These are phyloP conservation scores for Cordyceps cicadae DNA, from an alignment of 2,329 filamentous ascomycete genomes.

Conservation along the genomic window DNA sequence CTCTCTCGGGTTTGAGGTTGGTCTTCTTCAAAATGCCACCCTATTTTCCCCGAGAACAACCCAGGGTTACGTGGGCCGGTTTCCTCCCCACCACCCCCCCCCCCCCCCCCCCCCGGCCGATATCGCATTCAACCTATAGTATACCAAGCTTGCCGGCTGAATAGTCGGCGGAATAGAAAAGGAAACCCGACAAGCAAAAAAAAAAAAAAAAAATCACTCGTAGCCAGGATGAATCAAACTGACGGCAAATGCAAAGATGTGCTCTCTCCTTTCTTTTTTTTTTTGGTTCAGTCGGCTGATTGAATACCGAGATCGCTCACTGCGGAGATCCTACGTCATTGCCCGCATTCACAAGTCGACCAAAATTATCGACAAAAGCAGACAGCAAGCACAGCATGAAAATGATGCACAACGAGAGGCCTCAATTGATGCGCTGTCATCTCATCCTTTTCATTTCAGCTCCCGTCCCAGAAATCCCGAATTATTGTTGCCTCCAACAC, in stretches of 20 bases:
- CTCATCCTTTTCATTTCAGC: neutral
- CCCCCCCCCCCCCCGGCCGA: too few species aligned
- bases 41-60: conserved; percentile 1
- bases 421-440: neutral
- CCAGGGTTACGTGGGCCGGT: neutral
- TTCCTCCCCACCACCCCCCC: neutral
- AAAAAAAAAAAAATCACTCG: neutral
- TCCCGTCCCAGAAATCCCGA: neutral
- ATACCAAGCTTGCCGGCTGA: neutral
- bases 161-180: neutral
- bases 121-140: neutral
- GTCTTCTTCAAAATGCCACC: too few species aligned
- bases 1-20: too few species aligned
- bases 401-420: neutral
- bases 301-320: neutral
- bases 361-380: neutral
- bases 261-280: neutral
- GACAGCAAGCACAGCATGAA: neutral
- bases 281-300: neutral
- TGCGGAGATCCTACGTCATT: neutral
- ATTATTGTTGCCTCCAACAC: neutral
- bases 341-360: neutral
- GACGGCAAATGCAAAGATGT: neutral
- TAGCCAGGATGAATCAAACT: conserved; percentile 4
- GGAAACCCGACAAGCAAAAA: neutral